A percentile compares a stretch with the other conserved stretches of the same genome.
These are phyloP conservation scores for Xylariaceae sp. DNA, from an alignment of 2,329 filamentous ascomycete species.

Conservation along the genomic window DNA sequence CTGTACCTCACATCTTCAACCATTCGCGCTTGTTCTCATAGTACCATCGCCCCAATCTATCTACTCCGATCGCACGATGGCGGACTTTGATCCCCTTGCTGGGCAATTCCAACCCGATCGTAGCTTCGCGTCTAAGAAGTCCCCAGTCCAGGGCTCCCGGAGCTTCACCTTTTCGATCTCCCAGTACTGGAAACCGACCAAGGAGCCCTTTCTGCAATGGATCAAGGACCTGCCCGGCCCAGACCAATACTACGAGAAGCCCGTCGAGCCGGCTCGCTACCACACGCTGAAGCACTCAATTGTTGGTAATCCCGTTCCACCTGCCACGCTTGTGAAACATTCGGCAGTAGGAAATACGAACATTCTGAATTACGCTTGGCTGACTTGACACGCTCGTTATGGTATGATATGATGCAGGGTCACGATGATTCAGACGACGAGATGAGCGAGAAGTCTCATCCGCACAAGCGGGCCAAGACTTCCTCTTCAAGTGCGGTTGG, in stretches of 20 bases:
- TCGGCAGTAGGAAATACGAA: no score
- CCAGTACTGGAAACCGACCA: conserved; percentile 21
- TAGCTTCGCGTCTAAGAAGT: conserved; percentile 2
- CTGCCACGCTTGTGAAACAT: no score
- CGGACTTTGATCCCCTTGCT: conserved; percentile 3
- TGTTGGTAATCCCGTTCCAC: no score
- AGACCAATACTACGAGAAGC: conserved; percentile 13
- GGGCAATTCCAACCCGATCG: neutral
- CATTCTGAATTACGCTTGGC: no score
- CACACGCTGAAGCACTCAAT: conserved; percentile 22
- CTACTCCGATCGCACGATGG: no score
- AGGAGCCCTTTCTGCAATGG: conserved; percentile 25
- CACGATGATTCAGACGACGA: conserved; percentile 7
- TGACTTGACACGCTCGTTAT: no score
- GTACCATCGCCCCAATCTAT: neutral
- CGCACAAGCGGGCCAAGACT: conserved; percentile 21
- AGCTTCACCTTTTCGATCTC: conserved; percentile 25
- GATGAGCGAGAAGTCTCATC: conserved; percentile 16
- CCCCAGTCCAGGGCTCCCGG: conserved; percentile 22
- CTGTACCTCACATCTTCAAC: neutral
- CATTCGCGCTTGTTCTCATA: neutral
- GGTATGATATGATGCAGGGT: conserved; percentile 13
- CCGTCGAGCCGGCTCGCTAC: conserved; percentile 16
- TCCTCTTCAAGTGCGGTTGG: no score
- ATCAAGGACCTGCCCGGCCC: conserved; percentile 22